Conservation (phyloP, 345 rosid genomes). For the Lepidium africanum region DNA sequence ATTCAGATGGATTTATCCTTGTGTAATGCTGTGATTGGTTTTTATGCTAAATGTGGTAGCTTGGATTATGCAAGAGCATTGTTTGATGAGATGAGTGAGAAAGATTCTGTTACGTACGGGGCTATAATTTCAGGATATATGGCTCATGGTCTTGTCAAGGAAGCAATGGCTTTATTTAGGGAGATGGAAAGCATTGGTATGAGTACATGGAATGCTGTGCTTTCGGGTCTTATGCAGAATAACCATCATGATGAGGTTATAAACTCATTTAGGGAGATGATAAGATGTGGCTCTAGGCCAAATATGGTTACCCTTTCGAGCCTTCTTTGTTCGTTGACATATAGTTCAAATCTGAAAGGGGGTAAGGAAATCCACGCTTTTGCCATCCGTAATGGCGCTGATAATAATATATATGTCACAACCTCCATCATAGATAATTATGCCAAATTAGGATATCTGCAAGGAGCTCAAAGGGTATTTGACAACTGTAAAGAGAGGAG, state of each 20-base stretch:
- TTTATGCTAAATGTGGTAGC: conserved; percentile 77
- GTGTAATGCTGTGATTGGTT: conserved; percentile 62
- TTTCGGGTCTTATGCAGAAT: conserved; percentile 81
- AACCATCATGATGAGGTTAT: conserved; percentile 40
- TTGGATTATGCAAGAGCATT: conserved; percentile 65
- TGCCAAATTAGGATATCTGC: conserved; percentile 61
- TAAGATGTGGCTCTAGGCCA: conserved; percentile 42
- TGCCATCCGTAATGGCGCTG: conserved; percentile 49
- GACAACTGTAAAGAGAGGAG: conserved; percentile 46
- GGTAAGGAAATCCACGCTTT: conserved; percentile 71
- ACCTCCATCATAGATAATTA: conserved; percentile 69
- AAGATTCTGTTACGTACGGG: conserved; percentile 57
- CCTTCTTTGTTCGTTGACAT: conserved; percentile 49
- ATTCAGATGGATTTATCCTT: conserved; percentile 46
- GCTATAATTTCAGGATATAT: conserved; percentile 67
- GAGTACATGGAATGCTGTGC: conserved; percentile 67
- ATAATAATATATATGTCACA: conserved; percentile 46
- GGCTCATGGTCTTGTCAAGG: conserved; percentile 59
- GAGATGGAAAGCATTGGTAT: conserved; percentile 42
- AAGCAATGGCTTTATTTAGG: conserved; percentile 46
- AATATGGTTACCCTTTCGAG: conserved; percentile 61
- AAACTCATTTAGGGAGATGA: conserved; percentile 56
- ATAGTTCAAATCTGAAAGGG: conserved; percentile 54
- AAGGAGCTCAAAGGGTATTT: conserved; percentile 51
- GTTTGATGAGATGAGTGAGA: conserved; percentile 58